Evolutionary conservation across 495 filamentous ascomycete genomes (phyloP).

Genomic region (Oleoguttula mirabilis): DNA sequence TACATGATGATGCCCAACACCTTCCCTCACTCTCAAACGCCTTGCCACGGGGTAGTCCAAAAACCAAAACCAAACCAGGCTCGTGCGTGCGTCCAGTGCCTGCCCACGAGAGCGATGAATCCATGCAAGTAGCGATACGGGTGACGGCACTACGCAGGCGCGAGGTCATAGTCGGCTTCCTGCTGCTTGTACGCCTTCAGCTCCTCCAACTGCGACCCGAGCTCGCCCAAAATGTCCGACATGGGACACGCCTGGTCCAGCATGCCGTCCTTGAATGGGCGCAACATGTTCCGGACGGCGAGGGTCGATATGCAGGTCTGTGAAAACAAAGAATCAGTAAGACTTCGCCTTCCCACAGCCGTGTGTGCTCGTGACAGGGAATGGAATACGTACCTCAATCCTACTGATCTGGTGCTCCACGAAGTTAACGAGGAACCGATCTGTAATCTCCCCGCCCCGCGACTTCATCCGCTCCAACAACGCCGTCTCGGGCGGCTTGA

Average conservation of each 20-base stretch:
- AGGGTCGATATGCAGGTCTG: slow-evolving; percentile 34
- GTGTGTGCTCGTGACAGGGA: too few species aligned
- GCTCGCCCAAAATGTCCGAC: slow-evolving; percentile 28
- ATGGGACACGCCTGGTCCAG: slow-evolving; percentile 32
- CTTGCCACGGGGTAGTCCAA: too few species aligned
- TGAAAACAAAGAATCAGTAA: not conserved
- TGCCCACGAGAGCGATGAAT: too few species aligned
- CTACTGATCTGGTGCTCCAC: slow-evolving; percentile 88
- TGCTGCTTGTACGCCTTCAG: slow-evolving; percentile 23
- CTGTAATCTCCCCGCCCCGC: slow-evolving; percentile 73
- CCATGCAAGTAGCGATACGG: too few species aligned
- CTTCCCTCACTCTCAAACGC: too few species aligned
- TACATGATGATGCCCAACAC: too few species aligned
- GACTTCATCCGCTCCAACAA: slow-evolving; percentile 74
- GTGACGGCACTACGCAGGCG: slow-evolving; percentile 17
- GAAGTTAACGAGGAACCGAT: slow-evolving; percentile 71
- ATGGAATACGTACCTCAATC: slow-evolving; percentile 65
- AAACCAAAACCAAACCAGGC: too few species aligned
- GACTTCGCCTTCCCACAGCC: too few species aligned
- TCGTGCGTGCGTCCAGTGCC: too few species aligned
- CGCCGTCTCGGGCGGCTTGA: slow-evolving; percentile 66
- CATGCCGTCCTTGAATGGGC: slow-evolving; percentile 28
- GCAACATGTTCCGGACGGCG: slow-evolving; percentile 31
- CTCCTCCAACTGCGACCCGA: slow-evolving; percentile 26
- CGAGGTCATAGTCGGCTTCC: slow-evolving; percentile 19